Evolutionary conservation across 225 moss, liverwort and hornwort genomes (phyloP).

Genomic region (Lunularia cruciata): DNA sequence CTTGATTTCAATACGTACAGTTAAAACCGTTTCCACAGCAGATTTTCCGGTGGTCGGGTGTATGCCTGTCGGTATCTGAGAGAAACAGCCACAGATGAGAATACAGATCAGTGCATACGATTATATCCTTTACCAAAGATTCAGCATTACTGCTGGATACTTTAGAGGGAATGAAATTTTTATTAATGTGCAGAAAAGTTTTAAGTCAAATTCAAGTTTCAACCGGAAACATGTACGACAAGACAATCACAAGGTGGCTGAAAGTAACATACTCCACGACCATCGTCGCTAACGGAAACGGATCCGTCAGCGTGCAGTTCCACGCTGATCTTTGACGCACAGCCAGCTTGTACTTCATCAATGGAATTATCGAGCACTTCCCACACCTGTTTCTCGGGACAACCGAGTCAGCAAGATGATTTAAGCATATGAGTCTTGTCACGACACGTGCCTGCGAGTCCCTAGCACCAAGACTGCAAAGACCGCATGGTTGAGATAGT

Average conservation of each 20-base stretch:
- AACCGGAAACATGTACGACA: background rate
- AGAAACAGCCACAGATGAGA: background rate
- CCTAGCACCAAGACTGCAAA: background rate
- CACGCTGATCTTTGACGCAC: slow-evolving; percentile 69
- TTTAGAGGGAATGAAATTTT: too few relatives aligned
- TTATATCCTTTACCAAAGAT: too few relatives aligned
- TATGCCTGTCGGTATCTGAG: slow-evolving; percentile 86
- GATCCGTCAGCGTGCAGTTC: slow-evolving; percentile 73
- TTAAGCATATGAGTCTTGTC: too few relatives aligned
- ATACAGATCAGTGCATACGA: too few relatives aligned
- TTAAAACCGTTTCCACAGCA: slow-evolving; percentile 93
- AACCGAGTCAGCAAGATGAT: background rate
- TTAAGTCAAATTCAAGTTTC: too few relatives aligned
- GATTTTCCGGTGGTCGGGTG: slow-evolving; percentile 91
- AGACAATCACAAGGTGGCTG: background rate
- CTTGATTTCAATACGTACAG: slow-evolving; percentile 51
- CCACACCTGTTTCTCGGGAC: slow-evolving; percentile 56
- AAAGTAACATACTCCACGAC: slow-evolving; percentile 69
- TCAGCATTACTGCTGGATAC: too few relatives aligned
- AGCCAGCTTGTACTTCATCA: slow-evolving; percentile 98
- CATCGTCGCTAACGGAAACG: slow-evolving; percentile 76
- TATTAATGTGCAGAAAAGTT: too few relatives aligned
- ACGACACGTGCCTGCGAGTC: background rate
- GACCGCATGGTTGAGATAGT: background rate
- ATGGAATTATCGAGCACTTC: slow-evolving; percentile 98